These are phyloP conservation scores for Aspergillus ellipticus DNA, from an alignment of 495 filamentous ascomycete species.

Conservation along the genomic window DNA sequence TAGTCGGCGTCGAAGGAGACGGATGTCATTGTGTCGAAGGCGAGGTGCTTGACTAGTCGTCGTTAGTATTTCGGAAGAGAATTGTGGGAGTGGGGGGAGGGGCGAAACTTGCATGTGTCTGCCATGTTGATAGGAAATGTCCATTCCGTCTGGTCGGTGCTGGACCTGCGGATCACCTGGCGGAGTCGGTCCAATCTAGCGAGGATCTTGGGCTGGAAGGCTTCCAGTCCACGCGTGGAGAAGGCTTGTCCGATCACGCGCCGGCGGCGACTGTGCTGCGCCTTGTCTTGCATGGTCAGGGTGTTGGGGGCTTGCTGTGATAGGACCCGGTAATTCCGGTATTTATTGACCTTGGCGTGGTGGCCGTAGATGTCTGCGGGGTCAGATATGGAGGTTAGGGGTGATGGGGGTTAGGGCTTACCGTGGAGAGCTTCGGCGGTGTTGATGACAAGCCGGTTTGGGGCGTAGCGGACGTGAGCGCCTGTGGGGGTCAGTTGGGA, in stretches of 20 bases:
- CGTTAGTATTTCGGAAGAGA: not conserved
- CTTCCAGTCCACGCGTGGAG: not conserved
- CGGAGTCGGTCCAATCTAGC: not conserved
- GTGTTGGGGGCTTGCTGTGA: not conserved
- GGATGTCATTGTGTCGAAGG: conserved; percentile 22
- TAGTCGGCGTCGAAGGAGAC: conserved; percentile 16
- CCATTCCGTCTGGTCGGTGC: not conserved
- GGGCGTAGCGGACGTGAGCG: conserved; percentile 12
- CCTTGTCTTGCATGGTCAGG: not conserved
- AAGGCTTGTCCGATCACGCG: not conserved
- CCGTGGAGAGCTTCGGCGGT: conserved; percentile 6
- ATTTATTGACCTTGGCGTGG: not conserved
- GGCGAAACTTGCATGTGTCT: not conserved
- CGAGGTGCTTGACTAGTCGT: conserved; percentile 15
- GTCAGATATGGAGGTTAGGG: no score
- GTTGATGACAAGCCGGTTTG: conserved; percentile 10
- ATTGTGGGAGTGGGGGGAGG: not conserved
- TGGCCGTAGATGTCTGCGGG: not conserved
- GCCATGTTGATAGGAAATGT: not conserved
- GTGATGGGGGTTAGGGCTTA: not conserved
- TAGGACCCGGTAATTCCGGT: not conserved
- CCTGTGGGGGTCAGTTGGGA: not conserved
- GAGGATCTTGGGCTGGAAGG: not conserved
- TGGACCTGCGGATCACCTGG: not conserved
- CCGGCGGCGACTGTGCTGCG: not conserved